Evolutionary conservation across 495 filamentous ascomycete species (phyloP).

Genomic region (Melanomma pulvis-pyrius): DNA sequence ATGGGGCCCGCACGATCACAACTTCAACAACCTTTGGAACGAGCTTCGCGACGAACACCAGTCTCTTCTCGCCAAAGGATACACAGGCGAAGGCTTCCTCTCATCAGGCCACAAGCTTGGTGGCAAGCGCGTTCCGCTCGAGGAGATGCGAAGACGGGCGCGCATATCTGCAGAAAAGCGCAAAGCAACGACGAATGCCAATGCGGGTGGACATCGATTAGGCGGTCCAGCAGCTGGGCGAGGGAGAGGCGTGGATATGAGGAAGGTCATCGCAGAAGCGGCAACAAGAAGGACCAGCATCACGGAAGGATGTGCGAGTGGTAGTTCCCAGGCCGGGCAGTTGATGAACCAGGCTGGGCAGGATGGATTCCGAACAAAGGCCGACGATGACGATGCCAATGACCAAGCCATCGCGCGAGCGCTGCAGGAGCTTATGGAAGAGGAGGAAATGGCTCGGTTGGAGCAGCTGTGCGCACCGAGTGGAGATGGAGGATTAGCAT

Average conservation of each 20-base stretch:
- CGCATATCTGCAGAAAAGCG: conserved; percentile 76
- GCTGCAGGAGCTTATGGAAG: conserved; percentile 81
- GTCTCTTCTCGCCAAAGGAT: conserved; percentile 73
- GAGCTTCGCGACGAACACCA: conserved; percentile 85
- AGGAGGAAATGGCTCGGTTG: conserved; percentile 77
- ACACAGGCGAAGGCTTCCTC: conserved; percentile 89
- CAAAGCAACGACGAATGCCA: conserved; percentile 48
- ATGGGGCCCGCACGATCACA: conserved; percentile 76
- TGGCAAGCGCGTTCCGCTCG: conserved; percentile 63
- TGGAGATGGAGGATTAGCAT: conserved; percentile 42
- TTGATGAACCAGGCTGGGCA: conserved; percentile 67
- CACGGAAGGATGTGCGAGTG: conserved; percentile 72
- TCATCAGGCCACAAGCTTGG: conserved; percentile 75
- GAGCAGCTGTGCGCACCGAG: conserved; percentile 46
- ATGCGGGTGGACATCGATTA: conserved; percentile 68
- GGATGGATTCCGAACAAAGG: conserved; percentile 79
- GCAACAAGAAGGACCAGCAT: conserved; percentile 68
- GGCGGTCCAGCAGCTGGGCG: conserved; percentile 66
- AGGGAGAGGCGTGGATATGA: conserved; percentile 64
- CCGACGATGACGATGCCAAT: conserved; percentile 87
- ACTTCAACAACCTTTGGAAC: conserved; percentile 86
- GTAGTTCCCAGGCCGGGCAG: conserved; percentile 62
- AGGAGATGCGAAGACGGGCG: conserved; percentile 77
- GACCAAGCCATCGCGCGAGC: conserved; percentile 87
- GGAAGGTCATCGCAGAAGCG: conserved; percentile 73